These are phyloP conservation scores for Dunaliella primolecta DNA, from an alignment of 139 green algal species.

Conservation along the genomic window DNA sequence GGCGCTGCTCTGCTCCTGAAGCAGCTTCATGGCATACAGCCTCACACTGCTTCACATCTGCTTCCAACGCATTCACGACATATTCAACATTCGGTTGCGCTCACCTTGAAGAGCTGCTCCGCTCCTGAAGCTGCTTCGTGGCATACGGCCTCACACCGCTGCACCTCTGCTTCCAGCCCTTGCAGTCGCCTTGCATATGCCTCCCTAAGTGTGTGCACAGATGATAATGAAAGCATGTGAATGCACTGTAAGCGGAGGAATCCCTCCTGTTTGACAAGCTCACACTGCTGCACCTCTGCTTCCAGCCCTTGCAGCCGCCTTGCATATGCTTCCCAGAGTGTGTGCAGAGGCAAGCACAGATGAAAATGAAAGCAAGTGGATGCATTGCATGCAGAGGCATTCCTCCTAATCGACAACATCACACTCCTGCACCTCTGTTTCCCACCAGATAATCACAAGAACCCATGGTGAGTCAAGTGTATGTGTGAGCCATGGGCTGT, in stretches of 20 bases:
- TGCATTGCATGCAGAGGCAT: too few species aligned
- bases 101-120: slow-evolving; percentile 23
- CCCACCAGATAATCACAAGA: too few species aligned
- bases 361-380: background rate
- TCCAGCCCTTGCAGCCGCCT: slow-evolving; percentile 20
- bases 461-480: too few species aligned
- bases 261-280: too few species aligned
- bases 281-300: slow-evolving; percentile 9
- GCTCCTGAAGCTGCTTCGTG: slow-evolving; percentile 9
- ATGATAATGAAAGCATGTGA: background rate
- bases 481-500: too few species aligned
- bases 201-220: slow-evolving; percentile 1
- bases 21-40: slow-evolving; percentile 8
- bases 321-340: slow-evolving; percentile 16
- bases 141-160: slow-evolving; percentile 13
- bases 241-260: too few species aligned
- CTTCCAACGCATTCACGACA: slow-evolving; percentile 18
- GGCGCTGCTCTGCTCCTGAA: slow-evolving; percentile 14
- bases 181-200: slow-evolving; percentile 21
- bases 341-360: background rate
- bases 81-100: too few species aligned
- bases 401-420: too few species aligned
- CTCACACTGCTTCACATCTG: slow-evolving; percentile 16
- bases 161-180: slow-evolving; percentile 14
- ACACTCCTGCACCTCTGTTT: slow-evolving; percentile 7